Percentiles rank a stretch among this genome's conserved stretches.
Evolutionary conservation across 768 basidiomycete species (phyloP).

Genomic region (Thelephora ganbajun): DNA sequence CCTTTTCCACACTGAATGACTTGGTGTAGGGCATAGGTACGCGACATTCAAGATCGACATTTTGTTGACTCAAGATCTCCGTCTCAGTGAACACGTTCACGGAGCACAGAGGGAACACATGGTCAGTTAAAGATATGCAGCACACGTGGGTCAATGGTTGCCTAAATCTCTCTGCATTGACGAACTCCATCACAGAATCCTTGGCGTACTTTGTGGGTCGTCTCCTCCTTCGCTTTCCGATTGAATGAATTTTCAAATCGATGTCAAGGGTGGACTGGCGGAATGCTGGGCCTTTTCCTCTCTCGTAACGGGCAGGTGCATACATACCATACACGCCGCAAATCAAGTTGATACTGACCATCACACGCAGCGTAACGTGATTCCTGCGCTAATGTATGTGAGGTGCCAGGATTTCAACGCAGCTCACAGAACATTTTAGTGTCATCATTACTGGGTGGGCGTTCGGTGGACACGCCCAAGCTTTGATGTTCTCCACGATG

Average conservation of each 20-base stretch:
- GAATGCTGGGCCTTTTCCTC: conserved; percentile 75
- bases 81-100: conserved; percentile 78
- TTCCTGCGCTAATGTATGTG: conserved; percentile 67
- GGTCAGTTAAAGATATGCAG: conserved; percentile 92
- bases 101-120: conserved; percentile 66
- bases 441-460: conserved; percentile 90
- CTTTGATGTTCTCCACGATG: conserved; percentile 70
- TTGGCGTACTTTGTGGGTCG: conserved; percentile 57
- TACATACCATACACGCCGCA: neutral
- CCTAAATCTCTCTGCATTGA: conserved; percentile 1
- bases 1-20: neutral
- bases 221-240: neutral
- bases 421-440: conserved; percentile 20
- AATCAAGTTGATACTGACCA: neutral
- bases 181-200: conserved; percentile 27
- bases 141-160: conserved; percentile 50
- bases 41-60: neutral
- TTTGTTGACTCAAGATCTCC: neutral
- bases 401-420: neutral
- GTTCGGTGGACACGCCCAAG: conserved; percentile 84
- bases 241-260: neutral
- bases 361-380: conserved; percentile 46
- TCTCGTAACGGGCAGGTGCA: conserved; percentile 62
- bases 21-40: conserved; percentile 10
- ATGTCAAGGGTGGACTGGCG: conserved; percentile 77